A percentile compares a stretch with the other conserved stretches of the same genome.
These are phyloP conservation scores for Mycena sanguinolenta DNA, from an alignment of 768 basidiomycete species.

Conservation along the genomic window DNA sequence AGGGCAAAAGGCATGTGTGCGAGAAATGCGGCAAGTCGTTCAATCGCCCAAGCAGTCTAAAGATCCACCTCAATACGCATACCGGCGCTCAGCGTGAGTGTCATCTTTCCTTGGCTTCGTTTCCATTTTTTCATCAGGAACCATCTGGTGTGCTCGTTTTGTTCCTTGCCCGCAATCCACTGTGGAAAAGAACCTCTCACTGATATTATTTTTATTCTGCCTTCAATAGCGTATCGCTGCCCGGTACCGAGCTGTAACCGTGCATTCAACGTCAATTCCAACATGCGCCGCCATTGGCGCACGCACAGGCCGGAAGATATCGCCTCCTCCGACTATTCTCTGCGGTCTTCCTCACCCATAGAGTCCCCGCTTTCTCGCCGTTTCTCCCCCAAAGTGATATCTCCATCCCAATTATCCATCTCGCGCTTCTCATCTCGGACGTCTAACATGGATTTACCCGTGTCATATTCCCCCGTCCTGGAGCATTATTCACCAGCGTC, in stretches of 20 bases:
- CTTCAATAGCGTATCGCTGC: constrained; percentile 75
- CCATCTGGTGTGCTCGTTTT: neutral
- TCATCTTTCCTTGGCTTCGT: neutral
- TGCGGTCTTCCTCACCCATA: neutral
- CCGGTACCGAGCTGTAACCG: constrained; percentile 81
- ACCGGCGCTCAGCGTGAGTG: constrained; percentile 75
- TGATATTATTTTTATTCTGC: constrained; percentile 38
- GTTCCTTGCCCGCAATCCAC: neutral
- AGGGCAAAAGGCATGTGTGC: constrained; percentile 61
- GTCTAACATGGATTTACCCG: too few species aligned
- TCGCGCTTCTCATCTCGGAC: too few species aligned
- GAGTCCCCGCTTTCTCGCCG: too few species aligned
- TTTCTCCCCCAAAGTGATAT: too few species aligned
- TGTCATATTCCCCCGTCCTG: too few species aligned
- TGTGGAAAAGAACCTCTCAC: neutral
- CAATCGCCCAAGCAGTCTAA: constrained; percentile 76
- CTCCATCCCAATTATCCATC: too few species aligned
- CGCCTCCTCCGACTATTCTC: neutral
- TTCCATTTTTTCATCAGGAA: neutral
- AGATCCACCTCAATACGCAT: constrained; percentile 77
- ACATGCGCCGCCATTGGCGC: constrained; percentile 85
- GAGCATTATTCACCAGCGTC: too few species aligned
- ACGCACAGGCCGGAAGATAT: constrained; percentile 58
- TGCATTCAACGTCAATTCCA: constrained; percentile 87
- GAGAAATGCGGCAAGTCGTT: constrained; percentile 72